Conservation (phyloP, 164 flowering plant species). For the Cinnamomum chago region DNA sequence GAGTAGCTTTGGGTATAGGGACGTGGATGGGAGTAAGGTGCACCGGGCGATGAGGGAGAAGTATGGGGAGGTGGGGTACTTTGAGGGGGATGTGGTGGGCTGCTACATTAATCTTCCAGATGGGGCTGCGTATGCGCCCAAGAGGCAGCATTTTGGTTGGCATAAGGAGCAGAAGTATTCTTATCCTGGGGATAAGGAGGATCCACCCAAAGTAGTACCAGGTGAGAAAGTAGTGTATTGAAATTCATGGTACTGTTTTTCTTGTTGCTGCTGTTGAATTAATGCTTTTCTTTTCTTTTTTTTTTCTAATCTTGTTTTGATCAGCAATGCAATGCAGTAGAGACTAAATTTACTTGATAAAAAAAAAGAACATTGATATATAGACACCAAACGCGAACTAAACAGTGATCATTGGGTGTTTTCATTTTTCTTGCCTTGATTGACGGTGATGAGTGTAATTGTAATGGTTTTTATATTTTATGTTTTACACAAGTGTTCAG, state of each 20-base stretch:
- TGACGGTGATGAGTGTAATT: neutral
- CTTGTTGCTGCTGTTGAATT: neutral
- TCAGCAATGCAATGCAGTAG: no score
- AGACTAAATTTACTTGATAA: no score
- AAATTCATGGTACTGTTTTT: neutral
- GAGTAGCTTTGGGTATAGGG: constrained; percentile 90
- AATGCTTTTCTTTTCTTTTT: neutral
- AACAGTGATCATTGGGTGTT: neutral
- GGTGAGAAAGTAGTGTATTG: constrained; percentile 42
- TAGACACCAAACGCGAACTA: no score
- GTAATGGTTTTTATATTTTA: neutral
- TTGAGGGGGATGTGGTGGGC: constrained; percentile 95
- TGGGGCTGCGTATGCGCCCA: constrained; percentile 63
- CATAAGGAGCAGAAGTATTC: constrained; percentile 79
- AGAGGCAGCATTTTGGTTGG: constrained; percentile 62
- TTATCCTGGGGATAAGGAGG: constrained; percentile 66
- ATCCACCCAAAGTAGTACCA: constrained; percentile 74
- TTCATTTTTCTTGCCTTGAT: neutral
- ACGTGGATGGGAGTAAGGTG: constrained; percentile 84
- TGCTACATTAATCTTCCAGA: constrained; percentile 85
- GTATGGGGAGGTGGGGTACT: constrained; percentile 87
- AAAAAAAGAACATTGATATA: no score
- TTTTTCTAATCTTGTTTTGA: no score
- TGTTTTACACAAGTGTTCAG: neutral
- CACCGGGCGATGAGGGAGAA: constrained; percentile 88